phyloP scores from a whole-genome alignment of 78 protist species.

The Reticulomyxa filosa region DNA sequence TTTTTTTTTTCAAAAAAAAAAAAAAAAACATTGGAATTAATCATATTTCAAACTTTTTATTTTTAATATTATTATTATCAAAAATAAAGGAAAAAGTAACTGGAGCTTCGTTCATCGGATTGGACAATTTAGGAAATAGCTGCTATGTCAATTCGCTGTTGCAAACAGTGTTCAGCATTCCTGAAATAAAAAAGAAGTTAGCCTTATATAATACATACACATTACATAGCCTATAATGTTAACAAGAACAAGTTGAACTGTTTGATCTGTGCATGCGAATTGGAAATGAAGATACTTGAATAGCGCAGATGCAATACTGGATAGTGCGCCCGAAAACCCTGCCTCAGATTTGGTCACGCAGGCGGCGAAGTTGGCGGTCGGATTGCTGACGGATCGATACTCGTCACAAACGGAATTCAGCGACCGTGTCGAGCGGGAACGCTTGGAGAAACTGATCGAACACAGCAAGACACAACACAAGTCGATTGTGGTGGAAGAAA shows the following conservation, averaged over 20 bases:
- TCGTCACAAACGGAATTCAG: no score
- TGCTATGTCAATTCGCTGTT: constrained; percentile 21
- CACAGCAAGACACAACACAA: neutral
- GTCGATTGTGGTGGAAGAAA: neutral
- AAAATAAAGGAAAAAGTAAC: constrained; percentile 22
- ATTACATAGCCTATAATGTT: neutral
- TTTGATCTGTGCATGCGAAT: neutral
- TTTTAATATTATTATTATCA: neutral
- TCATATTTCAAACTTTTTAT: no score
- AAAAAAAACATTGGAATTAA: no score
- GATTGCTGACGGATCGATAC: neutral
- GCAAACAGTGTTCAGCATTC: neutral
- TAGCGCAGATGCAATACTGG: neutral
- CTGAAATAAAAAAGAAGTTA: no score
- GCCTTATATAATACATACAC: no score
- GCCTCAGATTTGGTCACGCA: neutral
- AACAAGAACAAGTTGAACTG: neutral
- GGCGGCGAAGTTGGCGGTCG: constrained; percentile 11
- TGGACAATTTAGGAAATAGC: constrained; percentile 72
- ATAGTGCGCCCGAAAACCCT: neutral
- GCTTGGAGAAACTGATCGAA: no score
- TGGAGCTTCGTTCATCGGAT: constrained; percentile 80
- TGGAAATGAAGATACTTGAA: neutral
- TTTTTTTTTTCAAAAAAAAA: no score
- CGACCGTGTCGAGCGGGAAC: no score